A percentile compares a stretch with the other conserved stretches of the same genome.
These are phyloP conservation scores for Neonectria ditissima DNA, from an alignment of 2,329 filamentous ascomycete species.

Conservation along the genomic window DNA sequence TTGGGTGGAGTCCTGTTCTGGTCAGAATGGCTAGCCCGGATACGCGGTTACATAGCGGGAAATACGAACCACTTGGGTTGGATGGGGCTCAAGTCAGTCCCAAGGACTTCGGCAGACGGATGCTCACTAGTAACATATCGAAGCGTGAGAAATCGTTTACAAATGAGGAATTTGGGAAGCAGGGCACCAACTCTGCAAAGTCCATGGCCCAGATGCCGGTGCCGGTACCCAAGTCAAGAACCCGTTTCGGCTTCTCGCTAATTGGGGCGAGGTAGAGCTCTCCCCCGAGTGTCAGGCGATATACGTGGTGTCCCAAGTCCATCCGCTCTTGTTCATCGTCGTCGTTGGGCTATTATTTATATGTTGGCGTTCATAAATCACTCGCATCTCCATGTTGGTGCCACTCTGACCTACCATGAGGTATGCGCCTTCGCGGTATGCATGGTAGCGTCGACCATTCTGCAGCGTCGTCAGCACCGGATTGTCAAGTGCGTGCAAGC, in stretches of 20 bases:
- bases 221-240: constrained; percentile 23
- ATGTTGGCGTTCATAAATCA: background rate
- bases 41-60: no score
- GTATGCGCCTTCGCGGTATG: constrained; percentile 23
- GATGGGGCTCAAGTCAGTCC: constrained; percentile 26
- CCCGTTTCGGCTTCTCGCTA: background rate
- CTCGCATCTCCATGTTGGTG: background rate
- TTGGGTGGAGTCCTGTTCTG: no score
- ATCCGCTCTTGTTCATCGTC: constrained; percentile 27
- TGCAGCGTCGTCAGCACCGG: background rate
- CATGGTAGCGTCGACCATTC: constrained; percentile 13
- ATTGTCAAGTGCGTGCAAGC: no score
- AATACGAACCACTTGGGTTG: constrained; percentile 16
- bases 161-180: no score
- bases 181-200: constrained; percentile 20
- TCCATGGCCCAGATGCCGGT: constrained; percentile 8
- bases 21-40: no score
- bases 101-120: constrained; percentile 22
- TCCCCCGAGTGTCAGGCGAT: constrained; percentile 11
- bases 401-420: constrained; percentile 9
- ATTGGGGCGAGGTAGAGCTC: constrained; percentile 20
- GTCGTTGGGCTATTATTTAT: constrained; percentile 15
- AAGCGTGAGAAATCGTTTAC: background rate
- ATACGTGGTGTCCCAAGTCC: constrained; percentile 27
- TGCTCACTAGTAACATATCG: background rate